Evolutionary conservation across 345 rosid species (phyloP).

Genomic region (Cardiospermum halicacabum): DNA sequence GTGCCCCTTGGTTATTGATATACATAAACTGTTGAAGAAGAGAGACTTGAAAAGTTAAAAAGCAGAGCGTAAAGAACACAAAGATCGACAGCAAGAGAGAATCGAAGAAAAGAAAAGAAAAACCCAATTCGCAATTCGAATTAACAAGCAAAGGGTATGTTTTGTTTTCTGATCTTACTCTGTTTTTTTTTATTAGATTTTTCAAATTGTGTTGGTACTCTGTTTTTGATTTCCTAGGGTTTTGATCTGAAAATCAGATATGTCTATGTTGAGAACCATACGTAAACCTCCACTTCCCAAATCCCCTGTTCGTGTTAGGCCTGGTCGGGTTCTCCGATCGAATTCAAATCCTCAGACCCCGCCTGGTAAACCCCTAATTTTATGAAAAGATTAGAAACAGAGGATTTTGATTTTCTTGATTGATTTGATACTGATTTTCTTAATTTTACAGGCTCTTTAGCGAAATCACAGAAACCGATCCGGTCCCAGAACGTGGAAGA

Average conservation of each 20-base stretch:
- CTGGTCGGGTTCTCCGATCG: slow-evolving; percentile 49
- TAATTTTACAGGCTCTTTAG: slow-evolving; percentile 42
- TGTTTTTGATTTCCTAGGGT: neutral
- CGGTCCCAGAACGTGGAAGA: slow-evolving; percentile 29
- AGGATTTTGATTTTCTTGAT: too few relatives aligned
- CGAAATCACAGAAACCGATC: slow-evolving; percentile 42
- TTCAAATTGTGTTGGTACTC: neutral
- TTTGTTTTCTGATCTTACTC: neutral
- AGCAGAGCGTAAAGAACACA: neutral
- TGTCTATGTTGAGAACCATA: slow-evolving; percentile 54
- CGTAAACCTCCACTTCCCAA: slow-evolving; percentile 78
- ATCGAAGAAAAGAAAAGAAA: neutral
- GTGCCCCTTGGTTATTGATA: too few relatives aligned
- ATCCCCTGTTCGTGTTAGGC: slow-evolving; percentile 59
- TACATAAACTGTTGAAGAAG: neutral
- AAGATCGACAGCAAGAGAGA: neutral
- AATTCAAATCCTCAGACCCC: slow-evolving; percentile 48
- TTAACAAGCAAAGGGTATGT: neutral
- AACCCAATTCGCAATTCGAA: neutral
- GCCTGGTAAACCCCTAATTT: slow-evolving; percentile 36
- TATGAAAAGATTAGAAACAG: too few relatives aligned
- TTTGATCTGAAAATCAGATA: slow-evolving; percentile 6
- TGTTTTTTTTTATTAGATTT: neutral
- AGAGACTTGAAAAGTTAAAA: neutral
- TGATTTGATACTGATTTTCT: too few relatives aligned